Evolutionary conservation across 2,329 filamentous ascomycete genomes (phyloP).

Genomic region (Botrytis byssoidea): DNA sequence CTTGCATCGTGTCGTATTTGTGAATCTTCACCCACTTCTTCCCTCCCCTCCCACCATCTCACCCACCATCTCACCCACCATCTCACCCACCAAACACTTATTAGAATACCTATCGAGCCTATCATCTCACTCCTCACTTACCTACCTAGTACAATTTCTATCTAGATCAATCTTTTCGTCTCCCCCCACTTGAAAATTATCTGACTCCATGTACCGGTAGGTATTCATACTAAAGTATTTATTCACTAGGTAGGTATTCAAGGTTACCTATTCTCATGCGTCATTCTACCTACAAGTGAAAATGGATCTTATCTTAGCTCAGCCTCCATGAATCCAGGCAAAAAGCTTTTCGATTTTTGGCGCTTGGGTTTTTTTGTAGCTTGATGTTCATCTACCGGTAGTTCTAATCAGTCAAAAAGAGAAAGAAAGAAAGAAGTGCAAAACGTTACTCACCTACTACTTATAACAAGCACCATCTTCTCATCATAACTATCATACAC

Average conservation of each 20-base stretch:
- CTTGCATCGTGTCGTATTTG: not conserved
- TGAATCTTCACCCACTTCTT: not conserved
- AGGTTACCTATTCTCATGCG: not conserved
- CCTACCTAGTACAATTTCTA: not conserved
- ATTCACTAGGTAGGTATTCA: not conserved
- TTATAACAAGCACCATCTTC: not conserved
- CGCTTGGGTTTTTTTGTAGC: not conserved
- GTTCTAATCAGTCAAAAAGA: not conserved
- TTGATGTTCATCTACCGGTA: not conserved
- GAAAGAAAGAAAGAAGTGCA: not conserved
- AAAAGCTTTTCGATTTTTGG: not conserved
- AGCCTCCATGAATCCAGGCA: not conserved
- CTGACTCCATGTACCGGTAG: not conserved
- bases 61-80: not conserved
- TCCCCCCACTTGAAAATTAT: not conserved
- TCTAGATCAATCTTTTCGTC: not conserved
- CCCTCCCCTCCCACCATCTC: not conserved
- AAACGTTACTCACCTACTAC: not conserved
- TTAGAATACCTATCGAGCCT: not conserved
- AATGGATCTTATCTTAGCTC: not conserved
- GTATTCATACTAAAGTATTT: not conserved
- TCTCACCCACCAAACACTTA: not conserved
- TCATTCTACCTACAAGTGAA: slow-evolving; percentile 5
- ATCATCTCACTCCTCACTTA: not conserved
- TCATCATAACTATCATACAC: not conserved